Evolutionary conservation across 1,284 basidiomycete species (phyloP), one percentile per base, ranked within the genome.

Genomic region (Wolfiporia cocos): DNA sequence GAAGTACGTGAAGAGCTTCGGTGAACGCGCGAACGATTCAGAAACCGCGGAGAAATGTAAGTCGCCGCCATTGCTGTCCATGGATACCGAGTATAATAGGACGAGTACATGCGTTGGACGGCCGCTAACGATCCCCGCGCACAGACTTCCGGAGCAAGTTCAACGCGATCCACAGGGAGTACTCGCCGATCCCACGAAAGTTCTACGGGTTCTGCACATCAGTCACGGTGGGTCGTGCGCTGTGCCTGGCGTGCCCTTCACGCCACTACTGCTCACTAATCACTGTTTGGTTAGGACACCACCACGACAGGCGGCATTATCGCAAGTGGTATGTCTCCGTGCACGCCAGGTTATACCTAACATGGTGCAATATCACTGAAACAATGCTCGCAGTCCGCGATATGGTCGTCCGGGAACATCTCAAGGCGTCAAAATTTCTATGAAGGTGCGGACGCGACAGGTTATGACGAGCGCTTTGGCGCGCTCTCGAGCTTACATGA

Each of bases 171-270:
- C 83, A 86, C 52, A 67, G 84, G 48, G 81, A 87, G 58, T 81
- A 84, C 56, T 87, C 84, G 7, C 83, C 81, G 1, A 70, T 70
- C 29, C 81, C 84, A 34, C 69, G 86, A 41, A 86, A 85, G 55
- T 88, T 87, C 52, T 88, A 88, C 54, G 80, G 80, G 3, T 87
- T 86, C 56, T 81, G 78, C 51, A 88, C 86, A 14, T 84, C 81
- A 15, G 83, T 88, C 26, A 88, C 84, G 40, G 80, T 82, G 49
- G 38, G 73, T 55, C 31, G 32, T 17, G 35, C 42, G 22, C 14
- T 33, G 26, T 29, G n/a, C 6, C 32, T 19, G 15, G 10, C 34
- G 30, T 38, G 33, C 11, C 18, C 37, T 37, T 26, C 14, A 24
- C 12, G 21, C 37, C 20, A 39, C 18, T 20, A n/a, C 14, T 39